Evolutionary conservation across 176 grass and related monocot species (phyloP), one percentile per base, ranked within the genome.

Genomic region (Thinopyrum elongatum): DNA sequence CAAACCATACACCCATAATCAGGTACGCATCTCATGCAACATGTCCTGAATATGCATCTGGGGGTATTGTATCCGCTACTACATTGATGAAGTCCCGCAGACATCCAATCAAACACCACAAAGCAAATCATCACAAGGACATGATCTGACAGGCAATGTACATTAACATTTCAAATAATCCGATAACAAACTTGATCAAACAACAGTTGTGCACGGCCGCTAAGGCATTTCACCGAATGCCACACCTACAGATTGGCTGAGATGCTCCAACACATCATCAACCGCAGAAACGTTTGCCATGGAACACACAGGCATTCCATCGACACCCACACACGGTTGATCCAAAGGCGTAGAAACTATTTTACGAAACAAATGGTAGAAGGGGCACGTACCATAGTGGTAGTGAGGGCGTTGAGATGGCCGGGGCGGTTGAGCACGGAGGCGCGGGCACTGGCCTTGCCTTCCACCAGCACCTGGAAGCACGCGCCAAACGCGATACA

Each of bases 371-470:
- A 3, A 22, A 16, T 44, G 4, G 17, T 16, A 83, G 19, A 42
- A 65, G 67, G 65, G 59, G 10, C 7, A 85, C 76, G 62, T 81
- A 88, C 97, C 94, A 93, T 94, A 77, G 82, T 93, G 70, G 86
- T 86, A 41, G 70, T 96, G 74, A 99, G 92, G 39, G 89, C 81
- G 82, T 96, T 96, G 79, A 99, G 90, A 75, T 87, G 65, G 67
- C 58, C 68, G 0, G 97, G 94, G 36, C 92, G 88, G 75, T 99
- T 96, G 60, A 99, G 97, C 67, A 99, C 91, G 57, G 94, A 85
- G 21, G 90, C 80, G 34, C 97, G 92, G 64, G 97, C 82, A 74
- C 27, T 87, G 15, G 92, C 90, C 84, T 92, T 96, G 46, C 97
- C 92, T 91, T 99, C 97, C 46, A 99, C 90, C 53, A 94, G 86